Conservation (phyloP, 352 stramenopile genomes). For the Ophiocytium majus region DNA sequence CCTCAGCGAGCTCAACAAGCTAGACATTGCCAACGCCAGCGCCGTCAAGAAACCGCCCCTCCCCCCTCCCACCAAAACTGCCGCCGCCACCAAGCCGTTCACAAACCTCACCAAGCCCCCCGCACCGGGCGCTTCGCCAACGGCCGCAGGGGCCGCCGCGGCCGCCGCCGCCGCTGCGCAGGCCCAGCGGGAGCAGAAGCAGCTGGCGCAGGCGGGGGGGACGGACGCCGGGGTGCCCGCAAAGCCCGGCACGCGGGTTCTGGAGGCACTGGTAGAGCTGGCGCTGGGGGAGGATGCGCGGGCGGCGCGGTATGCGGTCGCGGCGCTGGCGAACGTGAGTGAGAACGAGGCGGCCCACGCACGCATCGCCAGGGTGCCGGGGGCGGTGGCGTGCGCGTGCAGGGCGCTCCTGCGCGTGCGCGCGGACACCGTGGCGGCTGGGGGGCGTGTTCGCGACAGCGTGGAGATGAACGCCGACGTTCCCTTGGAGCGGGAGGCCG, state of each 20-base stretch:
- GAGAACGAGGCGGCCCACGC: slow-evolving; percentile 83
- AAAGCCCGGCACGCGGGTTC: slow-evolving; percentile 23
- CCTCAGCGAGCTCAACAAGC: slow-evolving; percentile 90
- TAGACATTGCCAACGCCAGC: slow-evolving; percentile 76
- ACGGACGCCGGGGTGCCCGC: too few relatives aligned
- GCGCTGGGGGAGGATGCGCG: slow-evolving; percentile 72
- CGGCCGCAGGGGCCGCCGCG: slow-evolving; percentile 23
- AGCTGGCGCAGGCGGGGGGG: too few relatives aligned
- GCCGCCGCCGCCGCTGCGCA: slow-evolving; percentile 21
- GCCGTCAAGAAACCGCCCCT: background rate
- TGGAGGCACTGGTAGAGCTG: slow-evolving; percentile 75
- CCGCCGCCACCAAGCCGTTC: background rate
- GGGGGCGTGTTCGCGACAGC: background rate
- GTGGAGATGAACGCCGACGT: slow-evolving; percentile 38
- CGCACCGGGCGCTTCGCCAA: slow-evolving; percentile 28
- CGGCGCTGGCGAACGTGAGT: slow-evolving; percentile 82
- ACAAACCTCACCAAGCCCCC: slow-evolving; percentile 22
- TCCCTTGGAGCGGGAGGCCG: slow-evolving; percentile 62
- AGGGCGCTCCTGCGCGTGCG: slow-evolving; percentile 67
- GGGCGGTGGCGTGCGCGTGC: slow-evolving; percentile 55
- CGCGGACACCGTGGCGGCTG: background rate
- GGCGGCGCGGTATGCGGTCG: slow-evolving; percentile 63
- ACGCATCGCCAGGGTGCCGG: slow-evolving; percentile 70
- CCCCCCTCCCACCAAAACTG: too few relatives aligned
- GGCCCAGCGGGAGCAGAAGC: too few relatives aligned